Conservation (phyloP, 495 filamentous ascomycete genomes). For the Hypomontagnella submonticulosa region DNA sequence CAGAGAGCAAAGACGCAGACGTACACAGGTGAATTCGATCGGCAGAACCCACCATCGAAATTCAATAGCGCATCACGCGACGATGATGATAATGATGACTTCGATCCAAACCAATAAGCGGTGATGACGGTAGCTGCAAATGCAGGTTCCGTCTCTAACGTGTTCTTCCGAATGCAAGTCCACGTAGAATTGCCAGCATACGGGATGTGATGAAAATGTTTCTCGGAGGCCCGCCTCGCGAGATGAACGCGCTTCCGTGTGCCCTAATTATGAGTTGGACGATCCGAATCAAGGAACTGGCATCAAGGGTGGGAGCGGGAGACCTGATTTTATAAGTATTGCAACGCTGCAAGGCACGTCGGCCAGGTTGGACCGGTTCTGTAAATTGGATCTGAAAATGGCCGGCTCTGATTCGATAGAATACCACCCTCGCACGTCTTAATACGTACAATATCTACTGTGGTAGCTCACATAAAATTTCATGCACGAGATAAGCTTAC, state of each 20-base stretch:
- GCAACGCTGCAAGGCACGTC: conserved; percentile 30
- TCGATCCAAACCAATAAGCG: neutral
- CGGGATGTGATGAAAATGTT: neutral
- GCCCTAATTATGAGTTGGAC: conserved; percentile 12
- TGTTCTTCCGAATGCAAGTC: conserved; percentile 28
- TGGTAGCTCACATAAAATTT: too few species aligned
- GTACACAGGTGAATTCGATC: conserved; percentile 17
- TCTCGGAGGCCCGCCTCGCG: conserved; percentile 1
- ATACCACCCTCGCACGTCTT: conserved; percentile 17
- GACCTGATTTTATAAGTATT: conserved; percentile 19
- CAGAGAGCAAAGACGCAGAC: conserved; percentile 1
- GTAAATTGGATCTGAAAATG: conserved; percentile 3
- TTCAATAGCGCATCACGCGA: conserved; percentile 9
- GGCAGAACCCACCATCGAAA: neutral
- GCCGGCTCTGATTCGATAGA: conserved; percentile 9
- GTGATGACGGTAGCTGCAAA: conserved; percentile 8
- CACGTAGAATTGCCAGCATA: conserved; percentile 24
- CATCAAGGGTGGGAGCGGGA: conserved; percentile 6
- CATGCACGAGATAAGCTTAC: too few species aligned
- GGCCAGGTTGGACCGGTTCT: conserved; percentile 7
- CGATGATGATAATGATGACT: conserved; percentile 1
- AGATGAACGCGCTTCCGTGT: conserved; percentile 25
- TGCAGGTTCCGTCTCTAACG: conserved; percentile 9
- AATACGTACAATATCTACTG: conserved; percentile 1
- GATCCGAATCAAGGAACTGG: conserved; percentile 9